phyloP scores from a whole-genome alignment of 129 eudicot species.

The Centaurea solstitialis region DNA sequence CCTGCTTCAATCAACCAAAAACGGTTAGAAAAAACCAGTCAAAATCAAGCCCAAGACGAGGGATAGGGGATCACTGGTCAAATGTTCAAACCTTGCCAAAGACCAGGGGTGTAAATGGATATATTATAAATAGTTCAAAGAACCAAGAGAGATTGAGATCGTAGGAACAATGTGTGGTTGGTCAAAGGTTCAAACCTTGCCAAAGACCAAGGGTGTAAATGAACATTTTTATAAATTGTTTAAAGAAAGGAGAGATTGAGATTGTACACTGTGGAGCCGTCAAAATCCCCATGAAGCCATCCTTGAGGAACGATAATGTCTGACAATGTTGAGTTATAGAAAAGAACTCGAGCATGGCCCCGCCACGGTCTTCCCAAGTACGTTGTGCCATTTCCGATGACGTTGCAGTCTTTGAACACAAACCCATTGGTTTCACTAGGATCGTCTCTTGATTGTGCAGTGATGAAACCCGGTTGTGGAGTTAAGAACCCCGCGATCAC shows the following conservation, averaged over 20 bases:
- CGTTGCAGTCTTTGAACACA: constrained; percentile 58
- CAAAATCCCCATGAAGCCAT: constrained; percentile 44
- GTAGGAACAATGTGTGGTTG: background rate
- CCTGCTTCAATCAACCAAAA: constrained; percentile 28
- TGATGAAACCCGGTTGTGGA: constrained; percentile 58
- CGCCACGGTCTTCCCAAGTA: constrained; percentile 83
- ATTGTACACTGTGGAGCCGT: constrained; percentile 31
- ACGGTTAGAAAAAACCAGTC: background rate
- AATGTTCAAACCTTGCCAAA: background rate
- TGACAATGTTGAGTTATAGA: constrained; percentile 41
- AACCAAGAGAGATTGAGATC: too few species aligned
- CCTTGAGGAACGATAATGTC: constrained; percentile 59
- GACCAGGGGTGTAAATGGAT: too few species aligned
- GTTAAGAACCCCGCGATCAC: constrained; percentile 41
- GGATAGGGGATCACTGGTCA: background rate
- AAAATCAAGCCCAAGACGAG: background rate
- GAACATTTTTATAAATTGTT: too few species aligned
- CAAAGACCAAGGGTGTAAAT: background rate
- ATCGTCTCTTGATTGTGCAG: constrained; percentile 61
- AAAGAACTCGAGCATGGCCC: constrained; percentile 64
- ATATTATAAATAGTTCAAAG: too few species aligned
- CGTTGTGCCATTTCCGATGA: constrained; percentile 53
- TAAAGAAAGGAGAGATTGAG: background rate
- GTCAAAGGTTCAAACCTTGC: background rate
- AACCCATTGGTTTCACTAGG: constrained; percentile 48